phyloP scores from a whole-genome alignment of 176 grass and related monocot species.

The Triticum turgidum region DNA sequence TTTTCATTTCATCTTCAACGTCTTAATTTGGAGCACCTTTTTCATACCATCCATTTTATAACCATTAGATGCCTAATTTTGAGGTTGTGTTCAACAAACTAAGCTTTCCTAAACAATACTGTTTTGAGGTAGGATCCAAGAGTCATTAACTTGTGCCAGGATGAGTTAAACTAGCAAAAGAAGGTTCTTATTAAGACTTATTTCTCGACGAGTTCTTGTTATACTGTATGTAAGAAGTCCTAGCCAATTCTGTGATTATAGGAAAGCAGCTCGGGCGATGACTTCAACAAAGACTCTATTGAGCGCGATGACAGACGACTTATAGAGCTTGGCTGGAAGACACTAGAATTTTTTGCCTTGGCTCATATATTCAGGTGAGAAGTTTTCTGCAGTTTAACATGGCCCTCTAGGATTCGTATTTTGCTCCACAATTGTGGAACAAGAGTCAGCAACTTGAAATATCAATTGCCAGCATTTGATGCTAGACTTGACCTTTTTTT shows the following conservation, averaged over 20 bases:
- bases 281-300: slow-evolving; percentile 84
- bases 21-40: neutral
- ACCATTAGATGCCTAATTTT: neutral
- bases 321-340: slow-evolving; percentile 84
- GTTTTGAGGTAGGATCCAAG: neutral
- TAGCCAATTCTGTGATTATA: slow-evolving; percentile 38
- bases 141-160: neutral
- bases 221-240: neutral
- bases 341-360: slow-evolving; percentile 88
- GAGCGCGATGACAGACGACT: slow-evolving; percentile 85
- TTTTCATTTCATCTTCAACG: slow-evolving; percentile 4
- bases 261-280: slow-evolving; percentile 79
- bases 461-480: neutral
- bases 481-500: neutral
- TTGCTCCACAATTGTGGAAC: slow-evolving; percentile 1
- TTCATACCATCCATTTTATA: neutral
- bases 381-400: slow-evolving; percentile 3
- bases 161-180: slow-evolving; percentile 11
- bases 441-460: neutral
- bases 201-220: slow-evolving; percentile 13
- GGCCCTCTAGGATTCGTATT: slow-evolving; percentile 7
- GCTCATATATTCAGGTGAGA: slow-evolving; percentile 87
- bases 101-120: neutral
- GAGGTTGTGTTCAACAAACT: slow-evolving; percentile 8
- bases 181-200: neutral